Conservation (phyloP, 495 filamentous ascomycete genomes). For the Evansstolkia leycettana region DNA sequence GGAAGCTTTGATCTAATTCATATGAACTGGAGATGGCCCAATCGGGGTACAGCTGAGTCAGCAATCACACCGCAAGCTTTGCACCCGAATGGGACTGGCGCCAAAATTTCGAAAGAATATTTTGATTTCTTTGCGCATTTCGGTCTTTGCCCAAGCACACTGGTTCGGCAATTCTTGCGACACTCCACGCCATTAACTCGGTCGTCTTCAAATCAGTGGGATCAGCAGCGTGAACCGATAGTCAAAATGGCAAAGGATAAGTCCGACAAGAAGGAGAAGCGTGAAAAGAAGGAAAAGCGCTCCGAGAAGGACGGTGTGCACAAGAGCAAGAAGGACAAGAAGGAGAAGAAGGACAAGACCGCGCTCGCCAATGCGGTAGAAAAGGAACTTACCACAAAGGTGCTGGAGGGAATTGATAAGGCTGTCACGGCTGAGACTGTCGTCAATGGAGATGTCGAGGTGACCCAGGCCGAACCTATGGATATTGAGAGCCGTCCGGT, state of each 20-base stretch:
- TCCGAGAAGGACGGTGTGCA: slow-evolving; percentile 60
- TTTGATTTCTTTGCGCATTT: slow-evolving; percentile 21
- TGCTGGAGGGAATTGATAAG: slow-evolving; percentile 39
- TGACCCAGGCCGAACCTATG: slow-evolving; percentile 28
- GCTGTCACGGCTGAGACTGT: slow-evolving; percentile 22
- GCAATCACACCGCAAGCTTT: slow-evolving; percentile 7
- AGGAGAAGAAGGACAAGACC: slow-evolving; percentile 61
- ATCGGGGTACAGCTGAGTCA: slow-evolving; percentile 22
- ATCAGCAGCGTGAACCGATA: slow-evolving; percentile 6
- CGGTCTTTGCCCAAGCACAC: background rate
- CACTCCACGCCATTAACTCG: too few species aligned
- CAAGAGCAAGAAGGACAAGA: slow-evolving; percentile 51
- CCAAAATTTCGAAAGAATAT: slow-evolving; percentile 23
- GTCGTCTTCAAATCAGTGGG: slow-evolving; percentile 4
- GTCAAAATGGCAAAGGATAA: slow-evolving; percentile 42
- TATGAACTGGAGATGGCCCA: slow-evolving; percentile 2
- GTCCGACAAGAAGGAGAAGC: slow-evolving; percentile 56
- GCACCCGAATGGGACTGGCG: slow-evolving; percentile 23
- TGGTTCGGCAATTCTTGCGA: slow-evolving; percentile 6
- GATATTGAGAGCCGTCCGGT: slow-evolving; percentile 40
- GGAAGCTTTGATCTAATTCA: background rate
- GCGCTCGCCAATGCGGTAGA: slow-evolving; percentile 48
- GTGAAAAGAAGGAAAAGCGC: slow-evolving; percentile 63
- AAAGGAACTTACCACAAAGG: slow-evolving; percentile 45
- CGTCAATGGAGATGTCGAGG: slow-evolving; percentile 26